A percentile compares a stretch with the other conserved stretches of the same genome.
These are phyloP conservation scores for Chlorella sp. DNA, from an alignment of 139 green algal genomes.

Conservation along the genomic window DNA sequence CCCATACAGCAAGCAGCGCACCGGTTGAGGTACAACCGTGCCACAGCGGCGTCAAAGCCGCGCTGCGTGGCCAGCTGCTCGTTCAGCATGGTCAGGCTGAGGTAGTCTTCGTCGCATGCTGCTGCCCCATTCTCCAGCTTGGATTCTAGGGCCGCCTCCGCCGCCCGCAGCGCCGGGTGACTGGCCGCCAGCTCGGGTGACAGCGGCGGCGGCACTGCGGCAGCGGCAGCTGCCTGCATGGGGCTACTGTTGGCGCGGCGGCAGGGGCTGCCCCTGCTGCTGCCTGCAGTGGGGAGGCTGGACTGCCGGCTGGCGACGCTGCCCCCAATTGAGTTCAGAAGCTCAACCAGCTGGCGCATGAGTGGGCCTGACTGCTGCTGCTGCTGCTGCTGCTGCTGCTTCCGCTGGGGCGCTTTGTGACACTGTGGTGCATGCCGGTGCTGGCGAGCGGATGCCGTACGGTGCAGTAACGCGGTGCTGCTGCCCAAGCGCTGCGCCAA, in stretches of 20 bases:
- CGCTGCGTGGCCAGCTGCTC: not conserved
- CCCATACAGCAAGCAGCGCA: not conserved
- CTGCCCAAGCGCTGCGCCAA: not conserved
- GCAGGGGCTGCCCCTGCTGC: not conserved
- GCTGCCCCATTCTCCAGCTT: constrained; percentile 2
- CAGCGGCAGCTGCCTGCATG: not conserved
- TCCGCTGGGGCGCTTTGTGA: not conserved
- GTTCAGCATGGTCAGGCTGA: not conserved
- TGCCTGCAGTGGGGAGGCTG: not conserved
- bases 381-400: not conserved
- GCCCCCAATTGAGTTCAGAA: constrained; percentile 19
- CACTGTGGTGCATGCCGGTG: not conserved
- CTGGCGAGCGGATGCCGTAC: not conserved
- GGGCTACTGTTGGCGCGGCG: not conserved
- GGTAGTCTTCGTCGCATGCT: not conserved
- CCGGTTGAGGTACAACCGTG: constrained; percentile 6
- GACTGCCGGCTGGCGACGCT: not conserved
- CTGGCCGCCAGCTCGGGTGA: not conserved
- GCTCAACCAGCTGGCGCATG: constrained; percentile 15
- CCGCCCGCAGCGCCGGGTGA: constrained; percentile 6
- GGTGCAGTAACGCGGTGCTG: not conserved
- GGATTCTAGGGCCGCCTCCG: constrained; percentile 14
- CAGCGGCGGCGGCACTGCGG: constrained; percentile 1
- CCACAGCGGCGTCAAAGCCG: not conserved
- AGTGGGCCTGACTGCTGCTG: not conserved